Percentiles rank a stretch among this genome's conserved stretches.
Evolutionary conservation across 1,284 basidiomycete genomes (phyloP).

Genomic region (Fistulinella cinereoalba): DNA sequence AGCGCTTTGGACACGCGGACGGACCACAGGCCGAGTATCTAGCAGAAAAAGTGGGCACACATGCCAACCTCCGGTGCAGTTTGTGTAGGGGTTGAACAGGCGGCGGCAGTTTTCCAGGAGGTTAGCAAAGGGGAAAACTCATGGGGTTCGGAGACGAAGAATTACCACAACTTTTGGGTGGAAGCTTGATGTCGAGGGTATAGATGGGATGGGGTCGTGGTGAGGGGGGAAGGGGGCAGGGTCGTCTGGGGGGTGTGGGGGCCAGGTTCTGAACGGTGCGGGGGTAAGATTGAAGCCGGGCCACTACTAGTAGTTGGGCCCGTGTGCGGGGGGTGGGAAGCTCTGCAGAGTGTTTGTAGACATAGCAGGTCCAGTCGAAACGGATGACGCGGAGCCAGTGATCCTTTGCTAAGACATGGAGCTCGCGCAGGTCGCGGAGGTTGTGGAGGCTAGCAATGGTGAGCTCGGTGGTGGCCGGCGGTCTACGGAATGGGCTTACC

Average conservation of each 20-base stretch:
- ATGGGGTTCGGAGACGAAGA: conserved; percentile 26
- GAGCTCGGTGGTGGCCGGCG: conserved; percentile 41
- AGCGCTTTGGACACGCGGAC: conserved; percentile 28
- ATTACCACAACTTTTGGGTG: conserved; percentile 34
- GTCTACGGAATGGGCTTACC: no score
- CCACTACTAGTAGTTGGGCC: conserved; percentile 17
- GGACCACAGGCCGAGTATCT: conserved; percentile 25
- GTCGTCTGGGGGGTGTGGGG: background rate
- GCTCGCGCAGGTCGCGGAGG: conserved; percentile 22
- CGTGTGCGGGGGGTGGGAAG: conserved; percentile 10
- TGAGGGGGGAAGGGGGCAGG: conserved; percentile 5
- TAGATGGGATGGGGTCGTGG: conserved; percentile 29
- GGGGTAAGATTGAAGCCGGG: conserved; percentile 12
- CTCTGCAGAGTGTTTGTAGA: conserved; percentile 34
- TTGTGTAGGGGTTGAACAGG: conserved; percentile 13
- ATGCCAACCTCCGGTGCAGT: conserved; percentile 30
- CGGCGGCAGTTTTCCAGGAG: conserved; percentile 30
- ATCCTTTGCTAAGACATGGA: conserved; percentile 30
- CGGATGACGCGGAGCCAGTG: conserved; percentile 35
- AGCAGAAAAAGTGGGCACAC: conserved; percentile 33
- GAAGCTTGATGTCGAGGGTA: conserved; percentile 36
- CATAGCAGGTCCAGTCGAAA: conserved; percentile 40
- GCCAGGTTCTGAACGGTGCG: conserved; percentile 6
- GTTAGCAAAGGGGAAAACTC: conserved; percentile 26
- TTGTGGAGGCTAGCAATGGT: conserved; percentile 30